These are phyloP conservation scores for Gaeumannomyces sp. DNA, from an alignment of 2,329 filamentous ascomycete genomes.

Conservation along the genomic window DNA sequence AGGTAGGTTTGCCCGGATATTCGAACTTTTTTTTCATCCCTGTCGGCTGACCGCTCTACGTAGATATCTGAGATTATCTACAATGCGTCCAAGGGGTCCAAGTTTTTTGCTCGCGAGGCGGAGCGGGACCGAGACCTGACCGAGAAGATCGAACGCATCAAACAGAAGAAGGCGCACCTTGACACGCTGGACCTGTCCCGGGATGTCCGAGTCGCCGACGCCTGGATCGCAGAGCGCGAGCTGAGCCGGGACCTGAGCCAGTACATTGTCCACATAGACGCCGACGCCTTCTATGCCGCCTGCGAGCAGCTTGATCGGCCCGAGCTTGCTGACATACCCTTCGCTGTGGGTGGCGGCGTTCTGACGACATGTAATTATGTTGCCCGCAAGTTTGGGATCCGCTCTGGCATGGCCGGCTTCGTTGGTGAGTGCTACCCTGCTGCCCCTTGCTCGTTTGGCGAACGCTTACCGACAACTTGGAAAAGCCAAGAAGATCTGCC, in stretches of 20 bases:
- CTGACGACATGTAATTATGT: slow-evolving; percentile 75
- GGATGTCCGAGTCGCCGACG: slow-evolving; percentile 72
- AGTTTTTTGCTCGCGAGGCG: slow-evolving; percentile 92
- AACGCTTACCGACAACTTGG: too few relatives aligned
- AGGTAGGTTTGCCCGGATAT: slow-evolving; percentile 39
- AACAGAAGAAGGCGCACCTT: slow-evolving; percentile 67
- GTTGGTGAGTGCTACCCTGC: slow-evolving; percentile 36
- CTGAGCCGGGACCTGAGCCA: slow-evolving; percentile 74
- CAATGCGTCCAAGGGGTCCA: slow-evolving; percentile 91
- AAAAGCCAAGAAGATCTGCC: slow-evolving; percentile 80
- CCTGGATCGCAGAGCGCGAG: slow-evolving; percentile 75
- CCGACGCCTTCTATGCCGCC: slow-evolving; percentile 95
- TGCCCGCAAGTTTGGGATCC: slow-evolving; percentile 81
- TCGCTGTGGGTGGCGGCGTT: slow-evolving; percentile 74
- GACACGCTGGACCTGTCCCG: slow-evolving; percentile 68
- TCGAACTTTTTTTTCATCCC: background rate
- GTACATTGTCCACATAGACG: slow-evolving; percentile 85
- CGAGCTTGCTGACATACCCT: slow-evolving; percentile 78
- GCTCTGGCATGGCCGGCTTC: slow-evolving; percentile 93
- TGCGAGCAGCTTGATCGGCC: slow-evolving; percentile 82
- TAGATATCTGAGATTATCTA: slow-evolving; percentile 94
- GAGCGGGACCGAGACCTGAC: slow-evolving; percentile 75
- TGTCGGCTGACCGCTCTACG: slow-evolving; percentile 1
- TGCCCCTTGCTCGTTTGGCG: too few relatives aligned
- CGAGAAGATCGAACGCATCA: slow-evolving; percentile 74